Base-by-base conservation (phyloP, 371 early-diverging fungal species). In the Chytridium lagenaria region DNA sequence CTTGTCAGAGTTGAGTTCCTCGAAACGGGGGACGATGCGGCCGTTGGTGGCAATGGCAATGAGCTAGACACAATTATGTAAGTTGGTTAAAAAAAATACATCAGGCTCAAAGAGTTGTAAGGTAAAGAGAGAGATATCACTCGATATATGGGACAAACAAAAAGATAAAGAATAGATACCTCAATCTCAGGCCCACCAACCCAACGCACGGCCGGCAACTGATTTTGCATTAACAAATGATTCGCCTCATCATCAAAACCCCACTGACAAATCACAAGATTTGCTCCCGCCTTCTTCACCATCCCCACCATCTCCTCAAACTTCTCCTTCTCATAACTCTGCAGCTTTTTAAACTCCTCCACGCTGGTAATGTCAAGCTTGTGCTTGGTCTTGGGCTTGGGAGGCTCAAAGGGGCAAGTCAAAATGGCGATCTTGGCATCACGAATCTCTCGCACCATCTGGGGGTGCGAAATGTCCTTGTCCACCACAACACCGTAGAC, bases 231-330 rank as follows among this genome's bases (percentile, higher is more conserved):
- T 69, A 99, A 87, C 82, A 99, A 85, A 81, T 99, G 99, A 86
- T 99, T 99, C 50, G 99, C 99, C 85, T 99, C 99, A 81, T 99
- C 99, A 85, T 99, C 99, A 81, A 99, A 99, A 73, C 99, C 99
- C 99, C 99, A 99, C 85, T 99, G 99, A 88, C 99, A 99, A 64
- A 99, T 94, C 44, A 99, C 99, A 34, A 99, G 79, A 85, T 98
- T 98, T 64, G 99, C 99, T 44, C 98, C 98, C 66, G 94, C 89
- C 61, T 95, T 92, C 89, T 99, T 99, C 78, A 99, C 94, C 79
- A 90, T 90, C 69, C 91, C 86, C 71, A 99, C 97, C 99, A 99
- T 99, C 65, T 91, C 91, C 81, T 91, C 90, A 81, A 99, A 99
- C 81, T 94, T 95, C 68, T 94, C 91, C 77, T 88, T 90, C 86